Evolutionary conservation across 768 basidiomycete genomes (phyloP).

Genomic region (Hypholoma fasciculare): DNA sequence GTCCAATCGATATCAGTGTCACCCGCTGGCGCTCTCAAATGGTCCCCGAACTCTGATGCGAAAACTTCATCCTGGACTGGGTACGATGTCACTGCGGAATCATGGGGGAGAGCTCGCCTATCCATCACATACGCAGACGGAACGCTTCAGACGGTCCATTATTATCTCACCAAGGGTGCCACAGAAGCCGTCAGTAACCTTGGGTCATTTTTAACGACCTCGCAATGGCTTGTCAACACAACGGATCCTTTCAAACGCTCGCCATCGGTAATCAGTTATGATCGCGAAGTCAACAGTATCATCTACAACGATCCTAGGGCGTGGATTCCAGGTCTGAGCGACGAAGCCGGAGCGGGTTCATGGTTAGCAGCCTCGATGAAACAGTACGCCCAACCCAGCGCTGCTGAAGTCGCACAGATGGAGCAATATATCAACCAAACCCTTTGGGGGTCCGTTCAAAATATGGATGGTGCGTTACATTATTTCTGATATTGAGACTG

Average conservation of each 20-base stretch:
- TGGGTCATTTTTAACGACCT: slow-evolving; percentile 53
- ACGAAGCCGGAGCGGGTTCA: slow-evolving; percentile 61
- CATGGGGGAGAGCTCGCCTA: slow-evolving; percentile 50
- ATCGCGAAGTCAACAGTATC: slow-evolving; percentile 47
- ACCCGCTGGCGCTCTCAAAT: slow-evolving; percentile 47
- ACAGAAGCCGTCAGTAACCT: slow-evolving; percentile 46
- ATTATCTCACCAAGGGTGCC: slow-evolving; percentile 48
- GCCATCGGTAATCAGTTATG: slow-evolving; percentile 55
- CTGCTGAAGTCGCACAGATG: slow-evolving; percentile 51
- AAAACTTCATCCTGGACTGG: slow-evolving; percentile 43
- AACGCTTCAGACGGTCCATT: slow-evolving; percentile 52
- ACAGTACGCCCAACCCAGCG: slow-evolving; percentile 53
- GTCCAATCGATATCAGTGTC: slow-evolving; percentile 43
- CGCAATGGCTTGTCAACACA: slow-evolving; percentile 51
- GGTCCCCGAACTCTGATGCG: slow-evolving; percentile 44
- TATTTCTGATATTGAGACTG: not conserved
- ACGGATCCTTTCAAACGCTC: slow-evolving; percentile 54
- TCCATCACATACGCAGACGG: slow-evolving; percentile 52
- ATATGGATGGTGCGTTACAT: slow-evolving; percentile 36
- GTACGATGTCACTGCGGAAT: slow-evolving; percentile 42
- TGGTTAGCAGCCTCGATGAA: slow-evolving; percentile 60
- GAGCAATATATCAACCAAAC: slow-evolving; percentile 48
- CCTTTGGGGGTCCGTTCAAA: slow-evolving; percentile 52
- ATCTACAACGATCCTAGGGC: slow-evolving; percentile 53
- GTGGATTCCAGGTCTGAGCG: slow-evolving; percentile 61